Base-by-base conservation (phyloP, 805 yeast species). In the Jamesozyma rosinii region DNA sequence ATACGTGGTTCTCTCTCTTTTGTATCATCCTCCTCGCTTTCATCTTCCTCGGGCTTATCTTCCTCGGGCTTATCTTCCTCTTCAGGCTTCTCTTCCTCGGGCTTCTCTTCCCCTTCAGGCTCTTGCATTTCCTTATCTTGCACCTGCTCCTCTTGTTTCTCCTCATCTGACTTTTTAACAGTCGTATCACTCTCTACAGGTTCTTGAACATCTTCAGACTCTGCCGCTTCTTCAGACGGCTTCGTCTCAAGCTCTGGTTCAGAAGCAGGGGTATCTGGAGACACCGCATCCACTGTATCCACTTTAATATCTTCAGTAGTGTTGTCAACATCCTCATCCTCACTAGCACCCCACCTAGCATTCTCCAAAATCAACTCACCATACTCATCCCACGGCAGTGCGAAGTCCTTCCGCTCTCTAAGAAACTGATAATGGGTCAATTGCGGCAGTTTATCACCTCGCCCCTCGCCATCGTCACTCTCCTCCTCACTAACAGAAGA, bases 371-470 rank as follows among this genome's bases (percentile, higher is more conserved):
- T 69, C 41, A 69, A 41, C 22, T 66, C 71, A 14, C 75, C 74
- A 51, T 62, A 71, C 24, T 67, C 70, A 26, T 63, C 66, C 72
- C 72, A 70, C 4, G 75, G 71, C 32, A 71, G 54, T 22, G 52
- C 56, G 43, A 71, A 71, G 38, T 64, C 69, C 19, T 48, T 45
- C 6, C 35, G 42, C 13, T 48, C 41, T 5, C 35, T 27, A 15
- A 47, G 27, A 32, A 43, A 42, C 20, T 38, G 41, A 6, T 14
- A 11, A 5, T 40, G 44, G 10, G 37, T 21, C 8, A 27, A 24
- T 14, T 20, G 18, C n/a, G 40, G 44, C 9, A 15, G 29, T 20
- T 46, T 44, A 2, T 36, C 38, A 8, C 31, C 42, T 18, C 38
- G 20, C 15, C 22, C 30, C 9, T 13, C 15, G 4, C 15, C 21